These are phyloP conservation scores for Pigoraptor vietnamica DNA, from an alignment of 78 protist genomes.

Conservation along the genomic window DNA sequence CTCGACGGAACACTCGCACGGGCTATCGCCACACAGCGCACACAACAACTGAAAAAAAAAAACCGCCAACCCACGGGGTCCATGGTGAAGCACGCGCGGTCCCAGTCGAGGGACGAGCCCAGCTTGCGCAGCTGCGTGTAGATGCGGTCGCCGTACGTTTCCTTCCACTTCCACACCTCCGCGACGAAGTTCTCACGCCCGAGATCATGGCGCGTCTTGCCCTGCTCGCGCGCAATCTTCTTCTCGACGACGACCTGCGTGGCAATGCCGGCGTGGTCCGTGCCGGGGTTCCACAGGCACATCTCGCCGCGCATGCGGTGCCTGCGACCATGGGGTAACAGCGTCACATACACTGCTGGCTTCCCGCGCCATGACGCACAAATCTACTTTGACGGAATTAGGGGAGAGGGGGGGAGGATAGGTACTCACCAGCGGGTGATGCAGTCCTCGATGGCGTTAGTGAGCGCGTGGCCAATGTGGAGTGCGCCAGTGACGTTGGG, in stretches of 20 bases:
- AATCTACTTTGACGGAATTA: too few relatives aligned
- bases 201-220: conserved; percentile 69
- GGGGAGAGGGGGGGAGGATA: background rate
- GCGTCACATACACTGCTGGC: too few relatives aligned
- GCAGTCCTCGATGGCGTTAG: conserved; percentile 82
- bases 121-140: conserved; percentile 72
- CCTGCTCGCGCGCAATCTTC: conserved; percentile 49
- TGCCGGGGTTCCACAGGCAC: conserved; percentile 94
- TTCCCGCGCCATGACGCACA: too few relatives aligned
- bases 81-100: conserved; percentile 93
- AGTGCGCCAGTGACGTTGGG: conserved; percentile 99
- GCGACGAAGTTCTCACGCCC: conserved; percentile 91
- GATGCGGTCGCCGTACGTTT: conserved; percentile 80
- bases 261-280: conserved; percentile 98
- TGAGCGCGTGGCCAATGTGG: conserved; percentile 99
- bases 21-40: too few relatives aligned
- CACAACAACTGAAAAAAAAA: background rate
- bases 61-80: conserved; percentile 57
- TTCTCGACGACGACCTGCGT: conserved; percentile 95
- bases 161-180: conserved; percentile 94
- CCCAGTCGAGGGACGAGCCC: conserved; percentile 98
- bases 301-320: conserved; percentile 90
- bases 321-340: background rate
- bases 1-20: too few relatives aligned
- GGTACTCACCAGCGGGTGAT: conserved; percentile 58